Base-by-base conservation (phyloP, 805 yeast species). In the Candida succiphila region DNA sequence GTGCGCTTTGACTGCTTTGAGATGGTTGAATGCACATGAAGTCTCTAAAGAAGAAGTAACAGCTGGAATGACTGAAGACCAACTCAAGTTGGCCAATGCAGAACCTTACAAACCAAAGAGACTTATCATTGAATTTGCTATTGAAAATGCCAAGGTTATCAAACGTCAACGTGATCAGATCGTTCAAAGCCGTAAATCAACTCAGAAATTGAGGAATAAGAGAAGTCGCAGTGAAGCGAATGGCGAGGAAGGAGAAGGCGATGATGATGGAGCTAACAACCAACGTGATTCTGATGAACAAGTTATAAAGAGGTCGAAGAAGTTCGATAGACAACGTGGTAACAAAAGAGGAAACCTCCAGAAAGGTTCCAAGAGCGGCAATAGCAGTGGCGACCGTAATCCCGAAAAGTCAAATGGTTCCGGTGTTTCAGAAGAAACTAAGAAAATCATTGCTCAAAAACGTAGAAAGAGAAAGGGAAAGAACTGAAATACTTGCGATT, bases 11-110 rank as follows among this genome's bases (percentile, higher is more conserved):
- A 88, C 87, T 96, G 96, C 94, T 2, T 71, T 92, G 36, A 76
- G 98, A 65, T 92, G 96, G 95, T 68, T 92, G 55, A 92, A 92
- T 56, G 95, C 95, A 7, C 96, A 89, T 52, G 79, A 74, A 49
- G 95, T 92, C 6, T 61, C 84, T 0, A 57, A 56, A 23, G 74
- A 68, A 8, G 96, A 88, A 56, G 70, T 86, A 27, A 38, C 69
- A 16, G 83, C 70, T 42, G 88, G 89, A n/a, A 53, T 81, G 37
- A 60, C 64, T 22, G 86, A 76, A 4, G 86, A 81, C 31, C 88
- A 82, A 48, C 61, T 64, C 53, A 74, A 75, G 45, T 31, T 54
- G 7, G 75, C 74, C 2, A 64, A 67, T 34, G 44, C 65, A 18
- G 87, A 78, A 30, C 73, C 72, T 7, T 46, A 65, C 25, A 64